Conservation (phyloP, 129 eudicot genomes). For the Pulicaria dysenterica region DNA sequence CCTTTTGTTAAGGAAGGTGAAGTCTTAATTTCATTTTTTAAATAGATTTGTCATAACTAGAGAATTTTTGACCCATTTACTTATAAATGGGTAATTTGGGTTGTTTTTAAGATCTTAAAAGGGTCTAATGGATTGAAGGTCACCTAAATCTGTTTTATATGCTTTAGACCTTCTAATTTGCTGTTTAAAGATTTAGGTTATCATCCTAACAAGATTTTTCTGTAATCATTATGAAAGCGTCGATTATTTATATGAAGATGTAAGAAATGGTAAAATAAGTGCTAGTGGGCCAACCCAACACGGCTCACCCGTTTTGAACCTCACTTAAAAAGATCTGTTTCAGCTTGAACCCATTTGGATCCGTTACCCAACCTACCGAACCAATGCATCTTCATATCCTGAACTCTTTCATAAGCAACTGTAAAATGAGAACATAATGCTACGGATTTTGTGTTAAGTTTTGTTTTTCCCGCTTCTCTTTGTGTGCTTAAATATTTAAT, state of each 20-base stretch:
- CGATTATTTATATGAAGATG: background rate
- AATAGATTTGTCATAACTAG: background rate
- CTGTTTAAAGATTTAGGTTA: background rate
- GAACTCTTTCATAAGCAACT: background rate
- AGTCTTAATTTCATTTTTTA: constrained; percentile 2
- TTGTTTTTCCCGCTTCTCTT: background rate
- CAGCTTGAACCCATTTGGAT: background rate
- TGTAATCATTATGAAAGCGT: background rate
- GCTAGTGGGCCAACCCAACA: background rate
- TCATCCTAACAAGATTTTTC: background rate
- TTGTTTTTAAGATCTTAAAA: background rate
- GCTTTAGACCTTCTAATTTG: background rate
- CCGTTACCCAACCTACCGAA: background rate
- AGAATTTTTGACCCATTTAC: background rate
- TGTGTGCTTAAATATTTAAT: constrained; percentile 15
- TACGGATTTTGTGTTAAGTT: constrained; percentile 2
- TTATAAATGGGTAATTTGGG: constrained; percentile 1
- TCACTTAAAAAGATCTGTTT: background rate
- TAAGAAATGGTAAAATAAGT: background rate
- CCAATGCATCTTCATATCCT: background rate
- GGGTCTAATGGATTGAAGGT: background rate
- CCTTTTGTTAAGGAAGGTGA: constrained; percentile 8
- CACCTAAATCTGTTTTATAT: background rate
- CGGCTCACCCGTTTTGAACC: background rate
- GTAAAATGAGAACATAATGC: constrained; percentile 10